Conservation (phyloP, 2,329 filamentous ascomycete species). For the Ceratocystis harringtonii region DNA sequence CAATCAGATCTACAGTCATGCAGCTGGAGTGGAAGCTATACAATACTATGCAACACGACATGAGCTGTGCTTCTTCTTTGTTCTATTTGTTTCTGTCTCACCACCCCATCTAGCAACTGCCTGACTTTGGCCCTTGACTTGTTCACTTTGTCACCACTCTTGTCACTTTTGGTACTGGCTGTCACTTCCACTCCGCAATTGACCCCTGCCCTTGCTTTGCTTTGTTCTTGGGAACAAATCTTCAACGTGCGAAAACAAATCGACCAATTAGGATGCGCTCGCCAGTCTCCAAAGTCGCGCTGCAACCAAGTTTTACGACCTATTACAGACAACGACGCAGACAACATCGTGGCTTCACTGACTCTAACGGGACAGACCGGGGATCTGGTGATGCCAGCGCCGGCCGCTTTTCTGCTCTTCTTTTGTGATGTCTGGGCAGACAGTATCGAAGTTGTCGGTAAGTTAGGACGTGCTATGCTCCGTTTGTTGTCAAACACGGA, state of each 20-base stretch:
- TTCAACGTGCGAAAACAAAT: not conserved
- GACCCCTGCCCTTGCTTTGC: not conserved
- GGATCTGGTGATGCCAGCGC: no score
- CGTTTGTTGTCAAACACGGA: not conserved
- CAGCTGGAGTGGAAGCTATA: not conserved
- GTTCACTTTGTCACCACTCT: not conserved
- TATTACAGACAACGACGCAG: not conserved
- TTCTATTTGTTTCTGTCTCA: slow-evolving; percentile 2
- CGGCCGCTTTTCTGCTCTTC: no score
- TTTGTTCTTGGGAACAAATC: not conserved
- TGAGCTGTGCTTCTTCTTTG: slow-evolving; percentile 1
- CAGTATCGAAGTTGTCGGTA: no score
- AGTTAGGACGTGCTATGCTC: no score
- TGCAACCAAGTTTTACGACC: not conserved
- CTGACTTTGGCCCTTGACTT: not conserved
- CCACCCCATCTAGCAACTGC: not conserved
- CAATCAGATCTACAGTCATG: not conserved
- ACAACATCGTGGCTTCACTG: no score
- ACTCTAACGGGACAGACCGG: no score
- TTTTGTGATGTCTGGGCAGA: no score
- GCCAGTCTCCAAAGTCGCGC: not conserved
- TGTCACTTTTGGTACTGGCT: not conserved
- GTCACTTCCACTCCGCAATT: not conserved
- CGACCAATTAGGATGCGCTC: not conserved
- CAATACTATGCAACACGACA: not conserved